Conservation (phyloP, 495 filamentous ascomycete genomes). For the Trichoderma gamsii region DNA sequence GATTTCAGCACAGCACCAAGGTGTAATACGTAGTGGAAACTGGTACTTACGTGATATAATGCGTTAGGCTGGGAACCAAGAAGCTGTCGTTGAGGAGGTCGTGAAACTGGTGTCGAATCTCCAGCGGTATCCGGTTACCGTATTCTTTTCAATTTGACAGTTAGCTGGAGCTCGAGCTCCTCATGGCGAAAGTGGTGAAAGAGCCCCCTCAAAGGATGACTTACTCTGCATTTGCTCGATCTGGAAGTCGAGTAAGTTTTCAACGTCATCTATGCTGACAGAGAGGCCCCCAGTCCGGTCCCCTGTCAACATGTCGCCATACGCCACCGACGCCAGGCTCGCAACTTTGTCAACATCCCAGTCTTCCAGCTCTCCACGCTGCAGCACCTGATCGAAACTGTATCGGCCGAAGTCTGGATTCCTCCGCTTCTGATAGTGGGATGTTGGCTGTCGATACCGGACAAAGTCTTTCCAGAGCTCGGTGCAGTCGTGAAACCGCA, state of each 20-base stretch:
- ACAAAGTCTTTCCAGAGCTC: constrained; percentile 76
- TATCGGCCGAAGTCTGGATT: constrained; percentile 57
- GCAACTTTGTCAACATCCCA: constrained; percentile 40
- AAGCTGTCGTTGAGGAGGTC: constrained; percentile 59
- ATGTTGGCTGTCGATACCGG: constrained; percentile 70
- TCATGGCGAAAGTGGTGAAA: neutral
- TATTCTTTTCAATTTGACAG: constrained; percentile 20
- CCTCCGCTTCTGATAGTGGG: constrained; percentile 60
- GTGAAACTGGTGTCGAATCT: constrained; percentile 58
- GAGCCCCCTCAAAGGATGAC: constrained; percentile 22
- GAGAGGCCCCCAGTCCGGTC: constrained; percentile 34
- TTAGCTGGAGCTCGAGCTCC: constrained; percentile 11
- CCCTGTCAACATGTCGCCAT: constrained; percentile 52
- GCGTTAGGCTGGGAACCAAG: constrained; percentile 62
- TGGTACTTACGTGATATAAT: constrained; percentile 63
- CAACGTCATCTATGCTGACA: constrained; percentile 76
- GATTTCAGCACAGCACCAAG: constrained; percentile 16
- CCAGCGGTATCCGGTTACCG: constrained; percentile 64
- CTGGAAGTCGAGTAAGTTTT: constrained; percentile 80
- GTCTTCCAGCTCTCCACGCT: constrained; percentile 38
- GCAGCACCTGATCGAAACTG: constrained; percentile 62
- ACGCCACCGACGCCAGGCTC: constrained; percentile 53
- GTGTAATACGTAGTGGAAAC: constrained; percentile 17
- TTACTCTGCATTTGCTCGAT: constrained; percentile 78
- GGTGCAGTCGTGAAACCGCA: constrained; percentile 71